Conservation (phyloP, 2,329 filamentous ascomycete genomes). For the Neonectria sp. region DNA sequence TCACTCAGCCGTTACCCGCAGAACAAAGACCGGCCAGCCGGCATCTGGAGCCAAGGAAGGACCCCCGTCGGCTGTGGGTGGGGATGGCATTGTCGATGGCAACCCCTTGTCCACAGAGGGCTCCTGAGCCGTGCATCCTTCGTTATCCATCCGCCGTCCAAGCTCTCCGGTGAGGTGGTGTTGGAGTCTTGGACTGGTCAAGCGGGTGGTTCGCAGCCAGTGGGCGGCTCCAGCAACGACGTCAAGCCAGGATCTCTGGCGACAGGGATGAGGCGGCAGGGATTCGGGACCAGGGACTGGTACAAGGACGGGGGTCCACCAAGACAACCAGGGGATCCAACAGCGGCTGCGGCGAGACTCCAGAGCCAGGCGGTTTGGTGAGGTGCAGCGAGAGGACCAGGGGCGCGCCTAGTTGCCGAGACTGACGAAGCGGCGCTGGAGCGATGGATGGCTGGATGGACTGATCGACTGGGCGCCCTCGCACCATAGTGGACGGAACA, state of each 20-base stretch:
- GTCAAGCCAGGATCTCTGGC: constrained; percentile 23
- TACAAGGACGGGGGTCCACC: constrained; percentile 13
- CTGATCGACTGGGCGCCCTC: constrained; percentile 41
- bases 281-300: constrained; percentile 23
- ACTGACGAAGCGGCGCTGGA: constrained; percentile 16
- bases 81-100: constrained; percentile 37
- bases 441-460: constrained; percentile 41
- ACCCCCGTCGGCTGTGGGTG: constrained; percentile 39
- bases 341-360: constrained; percentile 36
- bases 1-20: constrained; percentile 7
- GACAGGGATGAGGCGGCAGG: constrained; percentile 11
- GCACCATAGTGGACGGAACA: constrained; percentile 38
- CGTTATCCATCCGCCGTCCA: constrained; percentile 34
- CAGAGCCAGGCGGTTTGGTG: constrained; percentile 36
- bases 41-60: constrained; percentile 42
- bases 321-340: constrained; percentile 34
- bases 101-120: constrained; percentile 27
- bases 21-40: constrained; percentile 39
- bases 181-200: constrained; percentile 20
- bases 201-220: constrained; percentile 36
- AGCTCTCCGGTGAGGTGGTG: constrained; percentile 46
- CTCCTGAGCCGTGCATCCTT: constrained; percentile 39
- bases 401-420: constrained; percentile 40
- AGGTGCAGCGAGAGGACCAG: constrained; percentile 20
- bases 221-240: constrained; percentile 43